Evolutionary conservation across 768 basidiomycete genomes (phyloP).

Genomic region (Xerocomellus dryophilus): DNA sequence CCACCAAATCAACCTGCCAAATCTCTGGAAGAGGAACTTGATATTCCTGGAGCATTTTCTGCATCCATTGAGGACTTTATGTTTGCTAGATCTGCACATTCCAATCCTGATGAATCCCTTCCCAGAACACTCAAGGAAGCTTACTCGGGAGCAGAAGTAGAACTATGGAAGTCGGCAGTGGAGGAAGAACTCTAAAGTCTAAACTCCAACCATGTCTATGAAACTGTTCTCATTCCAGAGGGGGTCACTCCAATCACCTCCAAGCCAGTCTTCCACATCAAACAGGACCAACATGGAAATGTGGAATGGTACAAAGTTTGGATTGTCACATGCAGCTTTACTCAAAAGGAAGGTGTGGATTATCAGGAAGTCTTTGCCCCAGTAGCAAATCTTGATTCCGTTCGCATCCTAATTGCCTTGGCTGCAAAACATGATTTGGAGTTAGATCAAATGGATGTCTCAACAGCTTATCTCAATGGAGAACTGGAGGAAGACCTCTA

Average conservation of each 20-base stretch:
- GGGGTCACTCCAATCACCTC: background rate
- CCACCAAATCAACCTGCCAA: too few relatives aligned
- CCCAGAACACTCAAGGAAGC: too few relatives aligned
- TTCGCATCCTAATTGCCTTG: background rate
- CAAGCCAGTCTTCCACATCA: background rate
- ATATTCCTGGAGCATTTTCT: too few relatives aligned
- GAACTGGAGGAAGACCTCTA: slow-evolving; percentile 29
- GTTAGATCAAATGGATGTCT: slow-evolving; percentile 4
- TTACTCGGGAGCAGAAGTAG: too few relatives aligned
- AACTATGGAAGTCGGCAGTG: too few relatives aligned
- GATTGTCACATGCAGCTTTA: background rate
- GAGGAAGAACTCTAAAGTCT: too few relatives aligned
- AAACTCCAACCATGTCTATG: too few relatives aligned
- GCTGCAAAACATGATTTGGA: background rate
- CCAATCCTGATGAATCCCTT: too few relatives aligned
- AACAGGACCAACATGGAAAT: background rate
- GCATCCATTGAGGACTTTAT: too few relatives aligned
- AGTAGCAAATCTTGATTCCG: too few relatives aligned
- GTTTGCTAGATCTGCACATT: too few relatives aligned
- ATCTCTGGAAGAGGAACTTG: too few relatives aligned
- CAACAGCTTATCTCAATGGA: slow-evolving; percentile 13
- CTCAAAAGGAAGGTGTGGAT: background rate
- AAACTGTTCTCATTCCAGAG: background rate
- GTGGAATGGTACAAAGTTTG: background rate
- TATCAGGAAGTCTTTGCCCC: slow-evolving; percentile 7